Percentiles rank a stretch among this genome's conserved stretches.
Conservation (phyloP, 306 rosid genomes). For the Ormosia emarginata region DNA sequence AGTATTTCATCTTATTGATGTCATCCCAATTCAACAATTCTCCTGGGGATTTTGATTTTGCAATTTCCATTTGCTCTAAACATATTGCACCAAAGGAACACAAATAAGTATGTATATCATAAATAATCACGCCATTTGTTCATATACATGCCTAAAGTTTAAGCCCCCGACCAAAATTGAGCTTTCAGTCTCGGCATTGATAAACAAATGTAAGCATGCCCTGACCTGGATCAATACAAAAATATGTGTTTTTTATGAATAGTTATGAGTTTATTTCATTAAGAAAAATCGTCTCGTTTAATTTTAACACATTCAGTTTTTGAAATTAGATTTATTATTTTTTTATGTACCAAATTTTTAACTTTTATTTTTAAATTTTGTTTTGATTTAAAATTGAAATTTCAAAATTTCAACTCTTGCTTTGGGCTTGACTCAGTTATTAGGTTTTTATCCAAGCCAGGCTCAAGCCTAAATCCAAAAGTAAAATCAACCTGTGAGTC, state of each 20-base stretch:
- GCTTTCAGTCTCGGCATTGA: no score
- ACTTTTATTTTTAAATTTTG: not conserved
- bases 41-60: conserved; percentile 52
- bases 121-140: no score
- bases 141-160: no score
- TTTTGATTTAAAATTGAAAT: not conserved
- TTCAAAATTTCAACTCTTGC: not conserved
- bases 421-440: no score
- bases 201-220: no score
- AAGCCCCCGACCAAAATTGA: no score
- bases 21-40: conserved; percentile 87
- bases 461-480: not conserved
- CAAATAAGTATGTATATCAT: not conserved
- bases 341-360: not conserved
- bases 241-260: not conserved
- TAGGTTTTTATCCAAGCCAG: not conserved
- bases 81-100: conserved; percentile 1
- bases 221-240: not conserved
- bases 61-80: conserved; percentile 87
- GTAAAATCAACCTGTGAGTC: not conserved
- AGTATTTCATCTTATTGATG: conserved; percentile 71
- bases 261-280: not conserved
- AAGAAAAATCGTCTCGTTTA: not conserved
- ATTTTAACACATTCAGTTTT: not conserved
- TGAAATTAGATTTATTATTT: not conserved